Base-by-base conservation (phyloP, 768 basidiomycete species). In the Boletus fagicola region DNA sequence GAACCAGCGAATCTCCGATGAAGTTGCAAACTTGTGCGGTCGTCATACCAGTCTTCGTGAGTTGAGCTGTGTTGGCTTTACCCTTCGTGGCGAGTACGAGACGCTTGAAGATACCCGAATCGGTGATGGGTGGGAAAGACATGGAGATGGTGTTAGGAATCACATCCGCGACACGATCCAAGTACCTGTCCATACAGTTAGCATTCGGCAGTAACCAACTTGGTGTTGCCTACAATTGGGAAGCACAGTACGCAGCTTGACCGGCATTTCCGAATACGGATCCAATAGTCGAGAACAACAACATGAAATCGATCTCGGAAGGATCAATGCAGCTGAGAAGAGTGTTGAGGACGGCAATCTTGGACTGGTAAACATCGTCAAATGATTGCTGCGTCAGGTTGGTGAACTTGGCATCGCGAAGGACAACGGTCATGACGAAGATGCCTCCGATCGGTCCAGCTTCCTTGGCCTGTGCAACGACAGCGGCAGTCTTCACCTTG, bases 341-440 rank as follows among this genome's bases (percentile, higher is more conserved):
- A 0, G 65, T 63, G 15, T 65, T 31, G 15, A 65, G 61, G 7
- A 65, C 64, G 15, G 61, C 46, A 8, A 65, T 64, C 48, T 65
- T 65, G 40, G 64, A 66, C 6, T 60, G 64, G 51, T 66, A 66
- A 20, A 65, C 64, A 1, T 66, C 58, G 5, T 65, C 64, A 26
- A 75, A 74, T 3, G 66, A 65, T 26, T 74, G 48, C 26, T 72
- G 71, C 10, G 73, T 72, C 26, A 74, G 55, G 57, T 72, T 72
- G 22, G 70, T 68, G 43, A 74, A 74, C 20, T 66, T 68, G 35
- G 61, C 66, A 45, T 74, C 72, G 11, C 68, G 69, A 43, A 74
- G 73, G 26, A 74, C 71, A 24, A 72, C 66, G 1, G 72, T 71
- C 72, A 74, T 74, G 45, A 74, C 61, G 39, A 74, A 66, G 49